Conservation (phyloP, 768 basidiomycete genomes). For the Hysterangium stoloniferum region DNA sequence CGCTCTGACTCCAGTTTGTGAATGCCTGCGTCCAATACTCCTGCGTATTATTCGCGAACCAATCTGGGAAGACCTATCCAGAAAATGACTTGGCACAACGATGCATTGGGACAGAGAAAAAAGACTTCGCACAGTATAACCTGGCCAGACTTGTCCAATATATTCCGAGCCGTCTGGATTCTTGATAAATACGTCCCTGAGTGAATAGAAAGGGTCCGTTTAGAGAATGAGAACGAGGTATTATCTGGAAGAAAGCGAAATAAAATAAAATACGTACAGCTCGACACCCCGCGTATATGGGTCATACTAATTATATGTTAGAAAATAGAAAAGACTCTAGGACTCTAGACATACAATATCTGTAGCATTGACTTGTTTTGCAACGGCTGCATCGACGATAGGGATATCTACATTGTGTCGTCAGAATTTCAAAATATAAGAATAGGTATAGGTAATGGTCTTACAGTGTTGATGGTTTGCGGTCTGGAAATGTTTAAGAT, state of each 20-base stretch:
- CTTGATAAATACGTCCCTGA: slow-evolving; percentile 62
- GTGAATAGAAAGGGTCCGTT: neutral
- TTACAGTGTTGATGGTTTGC: slow-evolving; percentile 42
- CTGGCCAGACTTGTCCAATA: slow-evolving; percentile 73
- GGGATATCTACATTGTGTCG: slow-evolving; percentile 61
- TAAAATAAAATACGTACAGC: slow-evolving; percentile 30
- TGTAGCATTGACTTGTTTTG: slow-evolving; percentile 47
- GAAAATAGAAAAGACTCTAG: slow-evolving; percentile 29
- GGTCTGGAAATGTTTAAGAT: slow-evolving; percentile 46
- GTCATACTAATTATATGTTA: slow-evolving; percentile 40
- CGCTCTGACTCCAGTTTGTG: slow-evolving; percentile 42
- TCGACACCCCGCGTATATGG: slow-evolving; percentile 58
- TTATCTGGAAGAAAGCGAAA: neutral
- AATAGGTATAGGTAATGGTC: slow-evolving; percentile 5
- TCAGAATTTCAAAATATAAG: slow-evolving; percentile 12
- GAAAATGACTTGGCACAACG: neutral
- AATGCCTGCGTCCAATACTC: slow-evolving; percentile 57
- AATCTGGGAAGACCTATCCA: slow-evolving; percentile 49
- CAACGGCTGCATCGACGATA: slow-evolving; percentile 59
- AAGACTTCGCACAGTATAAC: slow-evolving; percentile 46
- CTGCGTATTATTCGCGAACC: slow-evolving; percentile 46
- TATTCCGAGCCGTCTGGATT: slow-evolving; percentile 70
- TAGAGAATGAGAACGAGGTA: no score
- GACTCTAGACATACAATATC: slow-evolving; percentile 43
- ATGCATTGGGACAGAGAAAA: neutral